These are phyloP conservation scores for Backusella circina DNA, from an alignment of 192 early-diverging fungal species.

Conservation along the genomic window DNA sequence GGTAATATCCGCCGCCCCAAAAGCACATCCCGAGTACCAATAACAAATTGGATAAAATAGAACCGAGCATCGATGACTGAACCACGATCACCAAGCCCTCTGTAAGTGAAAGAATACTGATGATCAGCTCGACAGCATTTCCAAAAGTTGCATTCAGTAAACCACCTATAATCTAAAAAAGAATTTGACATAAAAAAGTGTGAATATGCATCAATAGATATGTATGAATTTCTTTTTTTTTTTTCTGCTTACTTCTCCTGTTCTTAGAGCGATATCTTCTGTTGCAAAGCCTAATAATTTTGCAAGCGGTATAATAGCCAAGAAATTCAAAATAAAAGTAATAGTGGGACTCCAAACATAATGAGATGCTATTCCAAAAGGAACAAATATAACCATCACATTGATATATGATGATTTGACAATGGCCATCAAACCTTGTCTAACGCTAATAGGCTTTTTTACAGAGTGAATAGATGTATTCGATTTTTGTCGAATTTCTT, in stretches of 20 bases:
- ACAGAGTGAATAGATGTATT: not conserved
- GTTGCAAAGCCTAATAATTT: constrained; percentile 86
- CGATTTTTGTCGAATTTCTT: not conserved
- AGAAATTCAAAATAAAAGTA: constrained; percentile 80
- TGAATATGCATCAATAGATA: not conserved
- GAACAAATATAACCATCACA: constrained; percentile 62
- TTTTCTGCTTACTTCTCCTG: constrained; percentile 49
- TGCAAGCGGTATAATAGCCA: constrained; percentile 86
- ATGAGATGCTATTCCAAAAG: constrained; percentile 70
- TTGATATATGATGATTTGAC: constrained; percentile 59
- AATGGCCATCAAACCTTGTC: constrained; percentile 3
- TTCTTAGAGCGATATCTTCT: constrained; percentile 72
- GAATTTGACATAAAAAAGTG: not conserved
- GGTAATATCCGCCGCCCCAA: constrained; percentile 77
- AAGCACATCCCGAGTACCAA: constrained; percentile 87
- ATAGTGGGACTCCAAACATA: constrained; percentile 64
- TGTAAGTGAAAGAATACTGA: constrained; percentile 78
- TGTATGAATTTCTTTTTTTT: no score
- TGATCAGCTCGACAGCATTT: constrained; percentile 77
- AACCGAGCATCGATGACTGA: constrained; percentile 86
- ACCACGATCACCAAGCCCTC: constrained; percentile 79
- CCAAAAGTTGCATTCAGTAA: constrained; percentile 72
- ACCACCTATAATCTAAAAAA: constrained; percentile 66
- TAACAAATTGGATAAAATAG: constrained; percentile 85
- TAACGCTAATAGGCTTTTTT: not conserved